Conservation (phyloP, 1,284 basidiomycete species). For the Microbotryum lychnidis-dioicae region DNA sequence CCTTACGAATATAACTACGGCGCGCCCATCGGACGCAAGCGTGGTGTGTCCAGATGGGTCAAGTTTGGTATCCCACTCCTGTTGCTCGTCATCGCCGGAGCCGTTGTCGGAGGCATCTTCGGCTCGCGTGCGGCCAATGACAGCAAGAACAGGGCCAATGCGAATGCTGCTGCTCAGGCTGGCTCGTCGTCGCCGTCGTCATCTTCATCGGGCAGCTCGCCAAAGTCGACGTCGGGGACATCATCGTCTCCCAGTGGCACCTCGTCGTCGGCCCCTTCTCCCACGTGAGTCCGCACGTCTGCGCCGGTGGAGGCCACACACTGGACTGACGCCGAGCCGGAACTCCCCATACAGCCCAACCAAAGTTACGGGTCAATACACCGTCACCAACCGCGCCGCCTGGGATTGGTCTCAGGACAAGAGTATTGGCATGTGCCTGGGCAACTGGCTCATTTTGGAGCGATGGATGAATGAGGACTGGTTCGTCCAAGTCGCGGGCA, state of each 20-base stretch:
- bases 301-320: too few species aligned
- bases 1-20: neutral
- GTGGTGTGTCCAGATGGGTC: conserved; percentile 11
- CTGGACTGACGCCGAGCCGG: too few species aligned
- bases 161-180: conserved; percentile 1
- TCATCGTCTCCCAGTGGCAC: too few species aligned
- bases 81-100: conserved; percentile 20
- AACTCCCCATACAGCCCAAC: neutral
- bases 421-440: conserved; percentile 26
- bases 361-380: neutral
- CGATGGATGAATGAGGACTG: conserved; percentile 44
- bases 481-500: conserved; percentile 38
- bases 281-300: neutral
- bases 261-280: neutral
- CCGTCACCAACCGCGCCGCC: conserved; percentile 3
- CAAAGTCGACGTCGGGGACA: conserved; percentile 8
- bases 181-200: neutral
- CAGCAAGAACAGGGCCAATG: conserved; percentile 6
- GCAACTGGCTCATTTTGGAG: conserved; percentile 21
- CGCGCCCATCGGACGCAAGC: neutral
- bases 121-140: conserved; percentile 18
- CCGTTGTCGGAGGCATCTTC: conserved; percentile 28
- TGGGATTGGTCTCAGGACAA: conserved; percentile 30
- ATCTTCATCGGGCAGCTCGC: neutral
- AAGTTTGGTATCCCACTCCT: conserved; percentile 2